Evolutionary conservation across 257 asterid genomes (phyloP).

Genomic region (Eustoma russellianum): DNA sequence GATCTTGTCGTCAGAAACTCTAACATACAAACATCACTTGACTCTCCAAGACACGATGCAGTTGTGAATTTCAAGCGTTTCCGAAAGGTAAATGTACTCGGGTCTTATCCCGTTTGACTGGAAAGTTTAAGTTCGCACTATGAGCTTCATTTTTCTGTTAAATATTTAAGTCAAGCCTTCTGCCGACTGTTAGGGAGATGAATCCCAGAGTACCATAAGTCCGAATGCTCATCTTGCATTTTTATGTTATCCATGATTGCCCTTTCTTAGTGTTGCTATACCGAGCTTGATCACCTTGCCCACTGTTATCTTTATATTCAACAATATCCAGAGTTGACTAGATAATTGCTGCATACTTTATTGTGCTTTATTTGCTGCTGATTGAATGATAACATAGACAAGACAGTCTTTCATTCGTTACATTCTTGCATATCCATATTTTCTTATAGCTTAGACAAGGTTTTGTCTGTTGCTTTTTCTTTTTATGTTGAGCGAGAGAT

Average conservation of each 20-base stretch:
- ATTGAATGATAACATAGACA: no score
- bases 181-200: neutral
- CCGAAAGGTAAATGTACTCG: slow-evolving; percentile 51
- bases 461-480: no score
- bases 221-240: neutral
- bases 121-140: neutral
- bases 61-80: slow-evolving; percentile 67
- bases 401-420: no score
- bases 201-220: neutral
- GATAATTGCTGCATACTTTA: no score
- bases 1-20: slow-evolving; percentile 57
- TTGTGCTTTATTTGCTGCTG: no score
- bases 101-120: neutral
- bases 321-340: no score
- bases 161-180: neutral
- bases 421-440: no score
- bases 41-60: slow-evolving; percentile 21
- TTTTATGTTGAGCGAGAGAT: no score
- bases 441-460: no score
- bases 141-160: neutral
- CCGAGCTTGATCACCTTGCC: no score
- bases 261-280: neutral
- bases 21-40: slow-evolving; percentile 20
- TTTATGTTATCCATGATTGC: neutral
- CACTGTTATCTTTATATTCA: no score